Conservation (phyloP, 2,329 filamentous ascomycete genomes). For the Madurella fahalii region DNA sequence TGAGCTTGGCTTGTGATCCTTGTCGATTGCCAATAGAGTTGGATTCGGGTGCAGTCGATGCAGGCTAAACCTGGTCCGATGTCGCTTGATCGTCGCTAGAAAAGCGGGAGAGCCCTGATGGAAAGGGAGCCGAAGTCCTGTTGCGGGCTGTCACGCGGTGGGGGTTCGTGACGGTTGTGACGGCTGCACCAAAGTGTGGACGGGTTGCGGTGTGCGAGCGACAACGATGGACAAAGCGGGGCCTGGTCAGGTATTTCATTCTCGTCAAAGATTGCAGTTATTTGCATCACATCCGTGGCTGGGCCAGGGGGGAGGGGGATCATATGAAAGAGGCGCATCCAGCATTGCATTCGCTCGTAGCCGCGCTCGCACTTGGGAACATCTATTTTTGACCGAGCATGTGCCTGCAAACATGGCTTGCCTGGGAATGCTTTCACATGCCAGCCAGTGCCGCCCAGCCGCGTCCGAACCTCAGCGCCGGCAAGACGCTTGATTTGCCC, state of each 20-base stretch:
- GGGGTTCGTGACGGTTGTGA: no score
- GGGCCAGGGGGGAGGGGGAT: not conserved
- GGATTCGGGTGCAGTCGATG: not conserved
- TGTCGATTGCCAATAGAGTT: not conserved
- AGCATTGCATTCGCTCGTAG: not conserved
- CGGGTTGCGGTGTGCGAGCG: no score
- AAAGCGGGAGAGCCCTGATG: not conserved
- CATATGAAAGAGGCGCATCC: not conserved
- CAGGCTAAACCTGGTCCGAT: constrained; percentile 1
- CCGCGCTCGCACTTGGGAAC: no score
- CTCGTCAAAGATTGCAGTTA: not conserved
- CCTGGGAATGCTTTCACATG: not conserved
- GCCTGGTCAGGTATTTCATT: no score
- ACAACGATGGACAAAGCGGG: no score
- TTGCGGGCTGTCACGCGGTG: not conserved
- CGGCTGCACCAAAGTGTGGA: no score
- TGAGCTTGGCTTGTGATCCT: not conserved
- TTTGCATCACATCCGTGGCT: not conserved
- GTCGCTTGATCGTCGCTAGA: constrained; percentile 2
- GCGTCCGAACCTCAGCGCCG: not conserved
- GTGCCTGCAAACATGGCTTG: not conserved
- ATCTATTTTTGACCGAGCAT: not conserved
- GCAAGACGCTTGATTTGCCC: no score
- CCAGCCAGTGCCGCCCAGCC: not conserved
- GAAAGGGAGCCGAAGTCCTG: not conserved